Evolutionary conservation across 1,139 yeast genomes (phyloP).

Genomic region (Oligophagozyma castellii): DNA sequence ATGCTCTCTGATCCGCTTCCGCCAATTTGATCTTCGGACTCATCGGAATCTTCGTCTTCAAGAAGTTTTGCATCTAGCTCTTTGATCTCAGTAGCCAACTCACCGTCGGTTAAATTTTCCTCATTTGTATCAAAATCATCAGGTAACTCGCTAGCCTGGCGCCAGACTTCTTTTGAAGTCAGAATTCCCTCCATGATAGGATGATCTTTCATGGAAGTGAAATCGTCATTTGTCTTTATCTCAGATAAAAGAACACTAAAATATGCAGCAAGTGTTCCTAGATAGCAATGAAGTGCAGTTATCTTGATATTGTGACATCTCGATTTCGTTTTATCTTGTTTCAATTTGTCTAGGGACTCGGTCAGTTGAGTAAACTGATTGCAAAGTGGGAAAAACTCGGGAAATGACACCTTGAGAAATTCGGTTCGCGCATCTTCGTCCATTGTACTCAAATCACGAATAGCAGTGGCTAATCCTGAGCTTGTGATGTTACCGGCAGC

Average conservation of each 20-base stretch:
- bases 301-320: slow-evolving; percentile 37
- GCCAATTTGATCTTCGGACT: slow-evolving; percentile 13
- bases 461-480: slow-evolving; percentile 11
- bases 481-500: slow-evolving; percentile 26
- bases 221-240: slow-evolving; percentile 39
- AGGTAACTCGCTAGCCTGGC: slow-evolving; percentile 50
- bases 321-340: slow-evolving; percentile 15
- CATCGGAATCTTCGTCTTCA: slow-evolving; percentile 11
- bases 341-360: slow-evolving; percentile 30
- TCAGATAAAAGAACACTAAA: slow-evolving; percentile 53
- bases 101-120: slow-evolving; percentile 24
- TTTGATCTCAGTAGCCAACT: slow-evolving; percentile 10
- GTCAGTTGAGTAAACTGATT: slow-evolving; percentile 44
- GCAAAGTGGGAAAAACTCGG: slow-evolving; percentile 72
- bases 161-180: slow-evolving; percentile 79
- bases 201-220: slow-evolving; percentile 61
- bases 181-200: slow-evolving; percentile 79
- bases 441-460: slow-evolving; percentile 24
- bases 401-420: slow-evolving; percentile 47
- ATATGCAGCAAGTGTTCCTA: slow-evolving; percentile 62
- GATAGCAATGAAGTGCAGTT: slow-evolving; percentile 61
- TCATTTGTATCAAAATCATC: slow-evolving; percentile 18
- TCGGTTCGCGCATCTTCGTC: slow-evolving; percentile 32
- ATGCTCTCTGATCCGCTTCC: slow-evolving; percentile 22
- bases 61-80: slow-evolving; percentile 19